Base-by-base conservation (phyloP, 1,284 basidiomycete genomes). In the Blastosporella zonata region DNA sequence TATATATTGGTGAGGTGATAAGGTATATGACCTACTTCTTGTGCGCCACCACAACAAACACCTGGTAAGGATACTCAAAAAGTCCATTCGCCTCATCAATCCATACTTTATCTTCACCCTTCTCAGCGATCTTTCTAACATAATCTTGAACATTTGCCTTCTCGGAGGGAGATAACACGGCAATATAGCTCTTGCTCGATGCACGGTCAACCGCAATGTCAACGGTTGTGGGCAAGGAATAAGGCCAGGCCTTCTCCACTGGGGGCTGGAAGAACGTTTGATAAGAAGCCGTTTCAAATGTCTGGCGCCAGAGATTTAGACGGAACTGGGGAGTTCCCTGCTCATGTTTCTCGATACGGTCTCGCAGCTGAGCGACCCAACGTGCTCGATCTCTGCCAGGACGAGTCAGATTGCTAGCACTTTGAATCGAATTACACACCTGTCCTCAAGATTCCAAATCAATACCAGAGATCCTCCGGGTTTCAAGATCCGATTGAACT, bases 361-460 rank as follows among this genome's bases (percentile, higher is more conserved):
- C 75, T 17, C 89, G 81, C 20, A 89, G 56, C 58, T 82, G 72
- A 4, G 77, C 83, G 36, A 88, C 82, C 88, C 88, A 91, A 22
- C 60, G 59, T 13, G 83, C 82, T 1, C 64, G 64, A 20, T 81
- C 75, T 51, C 87, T 87, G 55, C 12, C 36, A 41, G 17, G 3
- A 33, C 40, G 22, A 29, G 38, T 39, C 15, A 38, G 39, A 21
- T 25, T 43, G 33, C 4, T 8, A 17, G 29, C 3, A 13, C 21
- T 23, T 6, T 15, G 6, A 22, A 36, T 17, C 15, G n/a, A 7
- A 31, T 34, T 10, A 54, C 70, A 44, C 54, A 81, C 84, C 82
- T 73, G 64, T 90, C 82, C 64, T 89, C 88, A 28, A 90, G 66
- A 64, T 90, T 91, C 88, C 89, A 91, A 38, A 90, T 79, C 49